phyloP scores from a whole-genome alignment of 225 moss, liverwort and hornwort species.

The Physcomitrium patens region DNA sequence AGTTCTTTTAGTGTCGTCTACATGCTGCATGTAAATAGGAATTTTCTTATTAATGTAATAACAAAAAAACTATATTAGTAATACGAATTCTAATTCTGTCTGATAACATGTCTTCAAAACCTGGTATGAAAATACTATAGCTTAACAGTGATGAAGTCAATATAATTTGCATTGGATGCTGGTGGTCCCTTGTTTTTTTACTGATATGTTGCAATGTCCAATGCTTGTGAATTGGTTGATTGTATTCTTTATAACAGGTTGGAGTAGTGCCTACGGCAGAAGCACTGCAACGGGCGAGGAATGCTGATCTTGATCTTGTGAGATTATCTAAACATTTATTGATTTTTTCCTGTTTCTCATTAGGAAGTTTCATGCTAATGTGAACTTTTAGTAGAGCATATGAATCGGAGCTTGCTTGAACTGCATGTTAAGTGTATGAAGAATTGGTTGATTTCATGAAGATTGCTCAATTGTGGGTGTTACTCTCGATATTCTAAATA shows the following conservation, averaged over 20 bases:
- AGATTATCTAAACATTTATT: neutral
- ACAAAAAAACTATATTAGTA: no score
- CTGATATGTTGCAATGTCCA: neutral
- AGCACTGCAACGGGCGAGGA: slow-evolving; percentile 80
- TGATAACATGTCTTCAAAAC: no score
- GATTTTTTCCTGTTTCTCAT: neutral
- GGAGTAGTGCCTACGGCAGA: slow-evolving; percentile 81
- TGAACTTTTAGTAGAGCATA: neutral
- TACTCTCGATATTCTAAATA: neutral
- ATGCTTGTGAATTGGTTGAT: neutral
- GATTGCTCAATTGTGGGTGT: neutral
- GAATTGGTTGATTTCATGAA: neutral
- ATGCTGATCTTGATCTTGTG: slow-evolving; percentile 95
- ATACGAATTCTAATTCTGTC: no score
- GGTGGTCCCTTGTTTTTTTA: neutral
- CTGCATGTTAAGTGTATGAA: no score
- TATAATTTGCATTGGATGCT: neutral
- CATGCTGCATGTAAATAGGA: no score
- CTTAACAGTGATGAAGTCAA: neutral
- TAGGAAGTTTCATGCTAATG: slow-evolving; percentile 5
- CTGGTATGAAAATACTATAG: neutral
- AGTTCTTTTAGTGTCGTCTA: no score
- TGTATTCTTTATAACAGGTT: slow-evolving; percentile 51
- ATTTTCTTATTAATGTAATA: no score
- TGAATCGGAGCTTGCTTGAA: neutral